Evolutionary conservation across 2,329 filamentous ascomycete genomes (phyloP), one percentile per base, ranked within the genome.

Genomic region (Xylariomycetidae sp.): DNA sequence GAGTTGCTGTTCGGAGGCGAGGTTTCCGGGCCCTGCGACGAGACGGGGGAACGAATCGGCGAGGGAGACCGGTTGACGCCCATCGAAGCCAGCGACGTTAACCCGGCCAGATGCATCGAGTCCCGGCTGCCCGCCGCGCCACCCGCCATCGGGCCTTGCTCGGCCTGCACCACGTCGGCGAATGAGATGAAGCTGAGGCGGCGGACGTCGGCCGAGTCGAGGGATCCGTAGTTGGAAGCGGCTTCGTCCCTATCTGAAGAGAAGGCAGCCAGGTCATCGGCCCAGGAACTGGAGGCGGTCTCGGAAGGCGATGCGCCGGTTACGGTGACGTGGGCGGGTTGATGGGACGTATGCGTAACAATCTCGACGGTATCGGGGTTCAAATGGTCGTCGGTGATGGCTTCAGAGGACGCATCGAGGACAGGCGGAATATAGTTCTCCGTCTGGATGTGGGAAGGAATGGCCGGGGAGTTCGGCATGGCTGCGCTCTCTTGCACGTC

Each of bases 121-220:
- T 90, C 84, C 44, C 81, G 70, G 46, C 72, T 79, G 29, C 74
- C 69, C 23, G 61, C 56, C 26, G 26, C 33, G 56, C 58, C 24
- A 57, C 61, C 13, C 68, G 64, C 20, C 68, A 65, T 38, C 6
- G 79, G 74, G 19, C 76, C 76, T 50, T 90, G 85, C 57, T 92
- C 85, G 20, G 82, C 75, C 56, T 94, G 87, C 25, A 96, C 87
- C 8, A 96, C 87, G 52, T 96, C 90, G 40, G 90, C 89, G 60
- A 96, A 96, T 6, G 88, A 95, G 55, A 96, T 94, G 64, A 96
- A 96, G 57, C 85, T 92, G 42, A 96, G 64, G 15, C 90, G 79
- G 28, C 86, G 80, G 13, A 93, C 76, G 50, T 95, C 89, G 29
- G 76, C 72, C 24, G 72, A 74, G 51, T 95, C 88, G 40, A 90